A percentile compares a stretch with the other conserved stretches of the same genome.
phyloP scores from a whole-genome alignment of 441 rosid genomes.

The Corymbia calophylla region DNA sequence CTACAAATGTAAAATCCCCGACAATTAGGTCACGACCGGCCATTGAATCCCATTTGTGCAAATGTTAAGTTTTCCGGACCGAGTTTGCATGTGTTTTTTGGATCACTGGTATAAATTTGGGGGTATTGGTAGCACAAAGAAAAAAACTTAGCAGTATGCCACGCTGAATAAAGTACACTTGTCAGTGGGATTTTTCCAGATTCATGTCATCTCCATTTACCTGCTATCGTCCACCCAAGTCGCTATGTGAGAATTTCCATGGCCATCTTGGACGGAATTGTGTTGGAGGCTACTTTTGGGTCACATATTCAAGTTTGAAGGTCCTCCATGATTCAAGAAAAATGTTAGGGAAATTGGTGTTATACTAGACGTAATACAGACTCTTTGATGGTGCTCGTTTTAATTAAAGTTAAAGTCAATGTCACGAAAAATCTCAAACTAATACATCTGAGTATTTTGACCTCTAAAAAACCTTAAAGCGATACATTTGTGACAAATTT shows the following conservation, averaged over 20 bases:
- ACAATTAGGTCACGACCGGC: not conserved
- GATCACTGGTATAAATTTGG: not conserved
- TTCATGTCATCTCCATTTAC: not conserved
- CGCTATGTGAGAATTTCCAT: not conserved
- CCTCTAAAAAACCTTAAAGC: no score
- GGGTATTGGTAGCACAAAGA: not conserved
- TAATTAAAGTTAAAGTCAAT: no score
- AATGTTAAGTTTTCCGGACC: not conserved
- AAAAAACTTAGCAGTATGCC: not conserved
- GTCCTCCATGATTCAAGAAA: no score
- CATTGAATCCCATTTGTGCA: not conserved
- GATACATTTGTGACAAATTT: no score
- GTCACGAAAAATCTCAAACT: no score
- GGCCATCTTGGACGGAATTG: not conserved
- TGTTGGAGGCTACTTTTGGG: accelerated
- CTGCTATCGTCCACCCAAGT: not conserved
- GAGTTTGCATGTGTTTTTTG: not conserved
- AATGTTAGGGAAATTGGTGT: no score
- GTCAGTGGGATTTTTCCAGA: not conserved
- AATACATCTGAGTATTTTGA: no score
- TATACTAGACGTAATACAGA: accelerated
- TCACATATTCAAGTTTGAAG: no score
- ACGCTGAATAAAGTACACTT: not conserved
- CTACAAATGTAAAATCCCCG: not conserved
- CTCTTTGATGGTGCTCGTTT: accelerated